phyloP scores from a whole-genome alignment of 805 yeast species.

The Monosporozyma unispora region DNA sequence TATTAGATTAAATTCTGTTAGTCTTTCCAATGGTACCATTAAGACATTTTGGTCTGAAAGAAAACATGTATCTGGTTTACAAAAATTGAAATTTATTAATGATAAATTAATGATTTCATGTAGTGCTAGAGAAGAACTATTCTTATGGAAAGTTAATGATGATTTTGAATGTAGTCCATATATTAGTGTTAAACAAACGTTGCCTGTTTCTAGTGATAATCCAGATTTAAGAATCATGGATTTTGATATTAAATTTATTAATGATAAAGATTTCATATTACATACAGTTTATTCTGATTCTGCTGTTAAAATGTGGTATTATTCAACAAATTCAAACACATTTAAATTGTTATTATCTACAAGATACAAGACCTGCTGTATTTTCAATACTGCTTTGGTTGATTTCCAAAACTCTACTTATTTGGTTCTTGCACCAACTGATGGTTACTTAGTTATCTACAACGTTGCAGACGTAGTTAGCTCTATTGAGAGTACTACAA shows the following conservation, averaged over 20 bases:
- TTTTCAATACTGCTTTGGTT: constrained; percentile 52
- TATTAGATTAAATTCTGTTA: constrained; percentile 43
- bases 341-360: constrained; percentile 42
- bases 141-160: constrained; percentile 58
- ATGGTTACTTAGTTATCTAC: constrained; percentile 68
- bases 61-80: constrained; percentile 84
- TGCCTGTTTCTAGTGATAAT: constrained; percentile 47
- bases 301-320: constrained; percentile 55
- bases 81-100: constrained; percentile 55
- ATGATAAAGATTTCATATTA: constrained; percentile 28
- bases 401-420: constrained; percentile 22
- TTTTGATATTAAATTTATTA: constrained; percentile 44
- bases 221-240: constrained; percentile 92
- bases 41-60: constrained; percentile 52
- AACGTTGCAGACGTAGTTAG: too few relatives aligned
- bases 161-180: constrained; percentile 33
- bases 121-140: constrained; percentile 84
- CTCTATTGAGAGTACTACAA: too few relatives aligned
- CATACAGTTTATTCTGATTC: constrained; percentile 84
- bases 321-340: constrained; percentile 28
- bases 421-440: constrained; percentile 64
- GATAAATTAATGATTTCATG: constrained; percentile 42
- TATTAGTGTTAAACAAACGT: constrained; percentile 40
- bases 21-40: constrained; percentile 34
- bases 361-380: constrained; percentile 64